Evolutionary conservation across 139 green algal genomes (phyloP).

Genomic region (Coelastrella sp.): DNA sequence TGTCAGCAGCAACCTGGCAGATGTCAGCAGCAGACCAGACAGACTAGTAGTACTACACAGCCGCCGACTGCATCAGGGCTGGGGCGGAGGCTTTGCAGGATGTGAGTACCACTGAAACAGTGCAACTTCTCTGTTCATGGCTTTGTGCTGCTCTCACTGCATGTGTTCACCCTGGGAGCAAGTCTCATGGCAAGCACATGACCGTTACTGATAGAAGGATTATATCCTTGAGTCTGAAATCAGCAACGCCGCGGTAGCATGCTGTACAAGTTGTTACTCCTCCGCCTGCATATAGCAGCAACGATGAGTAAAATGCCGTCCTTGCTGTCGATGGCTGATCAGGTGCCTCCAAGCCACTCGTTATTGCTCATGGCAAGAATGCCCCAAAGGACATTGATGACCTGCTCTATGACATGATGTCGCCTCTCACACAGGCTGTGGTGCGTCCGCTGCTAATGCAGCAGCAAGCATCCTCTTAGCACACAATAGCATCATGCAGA

Average conservation of each 20-base stretch:
- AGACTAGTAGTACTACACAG: neutral
- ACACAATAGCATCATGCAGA: neutral
- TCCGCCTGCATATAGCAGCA: neutral
- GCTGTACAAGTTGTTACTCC: neutral
- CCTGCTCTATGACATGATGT: constrained; percentile 27
- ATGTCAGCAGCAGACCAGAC: neutral
- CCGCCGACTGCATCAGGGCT: constrained; percentile 17
- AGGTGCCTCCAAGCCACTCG: constrained; percentile 38
- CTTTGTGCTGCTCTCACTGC: neutral
- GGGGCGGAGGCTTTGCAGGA: constrained; percentile 16
- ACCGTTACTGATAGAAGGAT: too few relatives aligned
- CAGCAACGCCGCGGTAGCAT: too few relatives aligned
- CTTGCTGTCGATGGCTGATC: too few relatives aligned
- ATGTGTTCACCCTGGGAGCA: neutral
- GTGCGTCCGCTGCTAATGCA: neutral
- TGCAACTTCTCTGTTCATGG: too few relatives aligned
- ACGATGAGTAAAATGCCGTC: neutral
- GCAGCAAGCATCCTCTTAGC: neutral
- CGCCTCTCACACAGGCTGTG: constrained; percentile 4
- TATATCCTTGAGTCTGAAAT: too few relatives aligned
- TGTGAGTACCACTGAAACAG: neutral
- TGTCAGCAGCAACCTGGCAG: neutral
- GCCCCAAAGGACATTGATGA: constrained; percentile 19
- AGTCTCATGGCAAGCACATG: neutral
- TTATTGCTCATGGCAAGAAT: constrained; percentile 6